Percentiles rank a stretch among this genome's conserved stretches.
Conservation (phyloP, 441 rosid species). For the Heliophila coronopifolia region DNA sequence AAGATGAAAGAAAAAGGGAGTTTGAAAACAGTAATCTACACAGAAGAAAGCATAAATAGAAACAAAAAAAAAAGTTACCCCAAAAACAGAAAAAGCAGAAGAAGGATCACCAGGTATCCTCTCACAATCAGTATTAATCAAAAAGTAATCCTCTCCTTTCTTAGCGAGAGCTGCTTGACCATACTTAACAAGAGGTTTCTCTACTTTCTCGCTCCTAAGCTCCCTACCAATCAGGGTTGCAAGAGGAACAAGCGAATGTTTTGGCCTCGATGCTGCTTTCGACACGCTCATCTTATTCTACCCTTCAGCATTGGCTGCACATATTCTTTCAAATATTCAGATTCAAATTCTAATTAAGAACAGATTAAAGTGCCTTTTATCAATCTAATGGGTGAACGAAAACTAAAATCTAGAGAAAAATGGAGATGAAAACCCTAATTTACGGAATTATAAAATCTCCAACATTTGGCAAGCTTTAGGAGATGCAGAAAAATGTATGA, state of each 20-base stretch:
- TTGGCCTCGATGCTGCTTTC: constrained; percentile 48
- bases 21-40: neutral
- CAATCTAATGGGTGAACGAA: neutral
- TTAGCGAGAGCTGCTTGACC: constrained; percentile 95
- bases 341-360: neutral
- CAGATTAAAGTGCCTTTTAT: neutral
- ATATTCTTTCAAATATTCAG: neutral
- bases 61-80: constrained; percentile 34
- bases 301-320: constrained; percentile 43
- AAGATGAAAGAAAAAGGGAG: constrained; percentile 18
- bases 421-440: constrained; percentile 23
- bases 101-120: constrained; percentile 72
- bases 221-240: constrained; percentile 88
- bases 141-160: constrained; percentile 93
- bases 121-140: constrained; percentile 68
- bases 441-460: neutral
- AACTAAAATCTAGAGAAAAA: neutral
- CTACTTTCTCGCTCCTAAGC: constrained; percentile 76
- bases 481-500: neutral
- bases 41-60: neutral
- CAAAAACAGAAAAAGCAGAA: constrained; percentile 78
- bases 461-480: neutral
- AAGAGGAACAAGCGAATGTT: constrained; percentile 72
- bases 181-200: constrained; percentile 72
- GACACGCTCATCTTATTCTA: constrained; percentile 60